Percentiles rank a stretch among this genome's conserved stretches.
These are phyloP conservation scores for Scutellaria barbata DNA, from an alignment of 257 asterid species.

Conservation along the genomic window DNA sequence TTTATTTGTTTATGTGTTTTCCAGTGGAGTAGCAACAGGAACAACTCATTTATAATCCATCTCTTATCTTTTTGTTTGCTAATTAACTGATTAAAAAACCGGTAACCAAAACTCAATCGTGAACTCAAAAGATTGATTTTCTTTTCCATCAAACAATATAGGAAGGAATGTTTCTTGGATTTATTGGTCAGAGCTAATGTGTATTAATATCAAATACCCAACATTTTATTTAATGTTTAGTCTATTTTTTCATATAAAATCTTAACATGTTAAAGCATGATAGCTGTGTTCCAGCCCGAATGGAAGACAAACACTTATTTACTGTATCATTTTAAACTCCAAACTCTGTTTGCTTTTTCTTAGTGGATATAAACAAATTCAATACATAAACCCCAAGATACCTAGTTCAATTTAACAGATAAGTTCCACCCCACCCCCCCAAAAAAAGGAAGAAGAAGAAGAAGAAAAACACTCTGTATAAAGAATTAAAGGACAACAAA, in stretches of 20 bases:
- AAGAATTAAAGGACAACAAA: background rate
- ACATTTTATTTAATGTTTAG: background rate
- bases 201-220: background rate
- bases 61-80: background rate
- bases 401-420: background rate
- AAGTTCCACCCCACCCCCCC: background rate
- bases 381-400: conserved; percentile 1
- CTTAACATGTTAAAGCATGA: conserved; percentile 5
- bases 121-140: background rate
- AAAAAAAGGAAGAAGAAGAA: too few species aligned
- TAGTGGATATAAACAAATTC: conserved; percentile 5
- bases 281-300: background rate
- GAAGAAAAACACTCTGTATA: background rate
- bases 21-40: background rate
- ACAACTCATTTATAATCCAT: background rate
- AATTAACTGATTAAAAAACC: background rate
- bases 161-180: background rate
- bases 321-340: conserved; percentile 10
- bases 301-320: conserved; percentile 19
- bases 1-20: background rate
- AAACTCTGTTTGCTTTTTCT: background rate
- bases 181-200: background rate
- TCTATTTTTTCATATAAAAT: background rate
- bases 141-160: background rate
- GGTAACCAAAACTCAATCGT: background rate